Percentiles rank a stretch among this genome's conserved stretches.
These are phyloP conservation scores for Colletotrichum theobromicola DNA, from an alignment of 2,329 filamentous ascomycete genomes.

Conservation along the genomic window DNA sequence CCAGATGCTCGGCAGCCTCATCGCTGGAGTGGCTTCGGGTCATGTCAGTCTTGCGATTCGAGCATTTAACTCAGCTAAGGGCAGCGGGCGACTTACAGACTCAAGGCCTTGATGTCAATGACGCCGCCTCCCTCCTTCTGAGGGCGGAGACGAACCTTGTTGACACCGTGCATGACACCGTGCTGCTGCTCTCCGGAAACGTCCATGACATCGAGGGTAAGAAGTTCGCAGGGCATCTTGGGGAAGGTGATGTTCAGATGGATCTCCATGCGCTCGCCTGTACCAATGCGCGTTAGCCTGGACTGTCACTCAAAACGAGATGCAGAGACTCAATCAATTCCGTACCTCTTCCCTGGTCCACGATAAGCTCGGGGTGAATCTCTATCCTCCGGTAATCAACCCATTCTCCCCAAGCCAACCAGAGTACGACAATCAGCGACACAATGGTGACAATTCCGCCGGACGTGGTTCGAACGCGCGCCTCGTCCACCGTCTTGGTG, in stretches of 20 bases:
- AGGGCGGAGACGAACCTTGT: conserved; percentile 83
- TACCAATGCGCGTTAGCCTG: conserved; percentile 27
- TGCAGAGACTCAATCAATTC: not conserved
- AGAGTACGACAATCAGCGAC: conserved; percentile 87
- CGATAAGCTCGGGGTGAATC: conserved; percentile 90
- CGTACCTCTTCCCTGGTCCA: conserved; percentile 93
- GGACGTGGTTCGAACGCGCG: conserved; percentile 91
- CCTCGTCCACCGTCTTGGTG: conserved; percentile 98
- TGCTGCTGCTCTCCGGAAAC: conserved; percentile 97
- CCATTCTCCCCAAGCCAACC: conserved; percentile 95
- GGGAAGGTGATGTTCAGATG: conserved; percentile 98
- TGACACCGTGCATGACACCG: conserved; percentile 89
- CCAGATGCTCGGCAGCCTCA: conserved; percentile 77
- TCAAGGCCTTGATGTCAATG: conserved; percentile 72
- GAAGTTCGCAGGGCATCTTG: conserved; percentile 88
- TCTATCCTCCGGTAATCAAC: conserved; percentile 85
- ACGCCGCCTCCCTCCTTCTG: conserved; percentile 75
- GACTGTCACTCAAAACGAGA: not conserved
- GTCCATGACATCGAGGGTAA: conserved; percentile 99
- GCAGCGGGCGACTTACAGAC: conserved; percentile 61
- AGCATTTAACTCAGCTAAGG: conserved; percentile 15
- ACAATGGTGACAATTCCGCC: conserved; percentile 94
- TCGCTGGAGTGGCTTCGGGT: conserved; percentile 66
- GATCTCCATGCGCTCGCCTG: conserved; percentile 98
- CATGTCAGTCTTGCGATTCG: conserved; percentile 4